phyloP scores from a whole-genome alignment of 345 rosid species.

The Geranium brycei region DNA sequence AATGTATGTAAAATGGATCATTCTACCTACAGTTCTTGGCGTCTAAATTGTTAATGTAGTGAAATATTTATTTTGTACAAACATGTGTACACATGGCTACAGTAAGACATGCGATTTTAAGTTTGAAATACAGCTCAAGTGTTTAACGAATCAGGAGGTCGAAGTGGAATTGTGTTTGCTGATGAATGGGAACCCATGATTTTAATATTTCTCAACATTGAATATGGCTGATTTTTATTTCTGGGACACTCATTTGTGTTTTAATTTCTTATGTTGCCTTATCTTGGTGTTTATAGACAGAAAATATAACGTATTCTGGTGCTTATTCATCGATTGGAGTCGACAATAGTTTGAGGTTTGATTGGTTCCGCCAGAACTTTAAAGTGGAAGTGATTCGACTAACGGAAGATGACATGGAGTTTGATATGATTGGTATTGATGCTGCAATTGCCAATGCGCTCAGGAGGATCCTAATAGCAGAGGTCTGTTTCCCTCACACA shows the following conservation, averaged over 20 bases:
- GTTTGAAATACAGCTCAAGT: not conserved
- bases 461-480: conserved; percentile 80
- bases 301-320: conserved; percentile 49
- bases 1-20: not conserved
- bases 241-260: not conserved
- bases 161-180: not conserved
- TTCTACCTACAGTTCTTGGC: no score
- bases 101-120: not conserved
- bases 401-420: conserved; percentile 50
- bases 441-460: conserved; percentile 80
- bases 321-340: conserved; percentile 67
- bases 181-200: no score
- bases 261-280: not conserved
- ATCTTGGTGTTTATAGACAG: conserved; percentile 41
- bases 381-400: conserved; percentile 40
- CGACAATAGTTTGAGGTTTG: conserved; percentile 49
- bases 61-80: no score
- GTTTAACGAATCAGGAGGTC: no score
- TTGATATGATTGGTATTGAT: conserved; percentile 80
- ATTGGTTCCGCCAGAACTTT: conserved; percentile 40
- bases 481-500: conserved; percentile 33
- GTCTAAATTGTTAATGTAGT: not conserved
- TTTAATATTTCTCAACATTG: not conserved
- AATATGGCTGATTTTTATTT: no score
- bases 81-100: not conserved